These are phyloP conservation scores for Rhododendron molle DNA, from an alignment of 148 eudicot genomes.

Conservation along the genomic window DNA sequence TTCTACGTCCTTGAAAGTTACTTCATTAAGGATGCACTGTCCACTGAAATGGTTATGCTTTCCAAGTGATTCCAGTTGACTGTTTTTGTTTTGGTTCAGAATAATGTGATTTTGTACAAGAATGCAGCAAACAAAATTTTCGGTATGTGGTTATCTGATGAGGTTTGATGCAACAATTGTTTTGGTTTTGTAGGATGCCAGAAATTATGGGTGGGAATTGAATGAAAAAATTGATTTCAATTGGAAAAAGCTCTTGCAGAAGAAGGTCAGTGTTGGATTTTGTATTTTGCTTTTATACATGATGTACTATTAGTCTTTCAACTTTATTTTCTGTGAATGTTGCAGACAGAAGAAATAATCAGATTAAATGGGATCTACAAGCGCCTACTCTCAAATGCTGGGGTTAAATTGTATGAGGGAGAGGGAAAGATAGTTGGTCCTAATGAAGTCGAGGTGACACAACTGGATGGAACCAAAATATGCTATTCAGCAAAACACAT, in stretches of 20 bases:
- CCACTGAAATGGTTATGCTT: neutral
- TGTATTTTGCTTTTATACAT: constrained; percentile 8
- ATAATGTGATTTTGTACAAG: neutral
- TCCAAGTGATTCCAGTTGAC: neutral
- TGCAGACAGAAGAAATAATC: constrained; percentile 83
- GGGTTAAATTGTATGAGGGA: constrained; percentile 93
- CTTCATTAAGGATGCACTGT: neutral
- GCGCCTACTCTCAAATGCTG: constrained; percentile 77
- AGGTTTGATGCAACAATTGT: neutral
- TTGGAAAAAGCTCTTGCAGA: constrained; percentile 92
- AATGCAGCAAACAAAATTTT: neutral
- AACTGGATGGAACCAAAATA: constrained; percentile 86
- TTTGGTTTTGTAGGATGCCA: constrained; percentile 68
- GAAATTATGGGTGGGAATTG: constrained; percentile 86
- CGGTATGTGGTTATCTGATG: neutral
- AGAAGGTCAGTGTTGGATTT: constrained; percentile 59
- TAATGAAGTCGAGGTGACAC: constrained; percentile 86
- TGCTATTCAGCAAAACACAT: constrained; percentile 86
- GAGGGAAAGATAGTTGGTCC: constrained; percentile 89
- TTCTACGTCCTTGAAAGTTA: neutral
- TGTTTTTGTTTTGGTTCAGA: neutral
- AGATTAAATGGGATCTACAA: constrained; percentile 84
- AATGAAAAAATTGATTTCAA: constrained; percentile 78
- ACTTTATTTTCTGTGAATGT: constrained; percentile 7
- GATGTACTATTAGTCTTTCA: neutral